phyloP scores from a whole-genome alignment of 2,329 filamentous ascomycete genomes.

The Penicillium verrucosum region DNA sequence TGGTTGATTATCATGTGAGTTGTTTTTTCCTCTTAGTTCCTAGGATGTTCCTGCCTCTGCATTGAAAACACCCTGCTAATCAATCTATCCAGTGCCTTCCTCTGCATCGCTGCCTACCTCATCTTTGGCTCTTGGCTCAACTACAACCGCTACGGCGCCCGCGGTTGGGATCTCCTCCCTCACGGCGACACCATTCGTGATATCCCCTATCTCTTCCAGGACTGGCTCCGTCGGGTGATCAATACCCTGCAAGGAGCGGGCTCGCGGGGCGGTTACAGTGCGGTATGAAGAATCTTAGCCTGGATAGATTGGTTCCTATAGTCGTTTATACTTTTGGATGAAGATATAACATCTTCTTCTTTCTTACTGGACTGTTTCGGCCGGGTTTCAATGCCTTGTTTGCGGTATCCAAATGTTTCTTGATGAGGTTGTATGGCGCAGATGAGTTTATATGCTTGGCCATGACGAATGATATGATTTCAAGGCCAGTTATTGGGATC shows the following conservation, averaged over 20 bases:
- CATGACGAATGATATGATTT: slow-evolving; percentile 2
- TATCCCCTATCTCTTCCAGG: slow-evolving; percentile 85
- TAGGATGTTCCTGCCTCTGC: not conserved
- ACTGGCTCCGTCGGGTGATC: slow-evolving; percentile 75
- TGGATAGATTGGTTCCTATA: not conserved
- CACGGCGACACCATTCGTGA: slow-evolving; percentile 91
- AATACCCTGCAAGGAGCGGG: slow-evolving; percentile 82
- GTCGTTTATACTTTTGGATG: slow-evolving; percentile 5
- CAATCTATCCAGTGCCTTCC: slow-evolving; percentile 65
- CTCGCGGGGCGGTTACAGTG: slow-evolving; percentile 87
- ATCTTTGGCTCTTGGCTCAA: slow-evolving; percentile 99
- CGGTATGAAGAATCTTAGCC: slow-evolving; percentile 60
- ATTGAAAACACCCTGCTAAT: not conserved
- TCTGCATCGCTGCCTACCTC: slow-evolving; percentile 80
- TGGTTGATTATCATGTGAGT: slow-evolving; percentile 93
- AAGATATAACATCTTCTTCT: not conserved
- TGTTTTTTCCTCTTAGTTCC: not conserved
- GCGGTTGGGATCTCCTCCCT: slow-evolving; percentile 91
- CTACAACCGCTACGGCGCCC: slow-evolving; percentile 92
- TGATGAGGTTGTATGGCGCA: not conserved
- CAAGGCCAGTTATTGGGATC: not conserved
- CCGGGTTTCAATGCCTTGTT: not conserved
- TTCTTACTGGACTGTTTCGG: not conserved
- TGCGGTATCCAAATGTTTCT: not conserved
- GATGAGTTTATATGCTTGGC: slow-evolving; percentile 6